phyloP scores from a whole-genome alignment of 2,329 filamentous ascomycete genomes.

The Beauveria sp. region DNA sequence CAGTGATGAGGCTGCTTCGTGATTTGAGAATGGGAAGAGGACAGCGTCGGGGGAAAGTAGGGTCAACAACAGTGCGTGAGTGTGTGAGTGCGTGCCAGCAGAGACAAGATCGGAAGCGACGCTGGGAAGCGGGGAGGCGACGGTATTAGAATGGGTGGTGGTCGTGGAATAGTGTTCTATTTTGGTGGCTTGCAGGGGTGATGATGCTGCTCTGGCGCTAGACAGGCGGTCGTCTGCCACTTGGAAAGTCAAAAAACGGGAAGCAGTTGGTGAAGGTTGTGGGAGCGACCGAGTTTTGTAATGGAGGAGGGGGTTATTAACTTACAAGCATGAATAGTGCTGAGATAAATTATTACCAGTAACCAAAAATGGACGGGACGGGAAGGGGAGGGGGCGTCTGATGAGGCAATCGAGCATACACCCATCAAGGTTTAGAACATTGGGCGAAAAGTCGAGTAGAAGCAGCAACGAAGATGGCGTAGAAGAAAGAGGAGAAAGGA shows the following conservation, averaged over 20 bases:
- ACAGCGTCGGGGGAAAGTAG: background rate
- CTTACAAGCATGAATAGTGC: background rate
- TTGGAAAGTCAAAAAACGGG: constrained; percentile 5
- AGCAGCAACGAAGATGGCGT: background rate
- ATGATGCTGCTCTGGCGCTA: background rate
- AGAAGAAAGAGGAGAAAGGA: background rate
- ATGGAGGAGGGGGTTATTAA: background rate
- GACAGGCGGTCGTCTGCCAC: constrained; percentile 3
- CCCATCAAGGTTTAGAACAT: constrained; percentile 6
- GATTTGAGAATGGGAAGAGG: background rate
- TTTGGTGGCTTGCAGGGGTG: constrained; percentile 8
- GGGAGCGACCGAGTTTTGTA: background rate
- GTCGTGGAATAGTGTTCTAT: background rate
- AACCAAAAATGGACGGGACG: background rate
- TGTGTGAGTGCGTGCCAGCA: background rate
- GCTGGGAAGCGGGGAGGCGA: constrained; percentile 6
- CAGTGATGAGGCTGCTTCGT: background rate
- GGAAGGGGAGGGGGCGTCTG: background rate
- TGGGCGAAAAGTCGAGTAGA: background rate
- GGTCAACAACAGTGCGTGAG: background rate
- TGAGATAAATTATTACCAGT: background rate
- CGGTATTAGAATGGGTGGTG: constrained; percentile 4
- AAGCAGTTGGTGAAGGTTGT: background rate
- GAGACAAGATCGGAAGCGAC: background rate
- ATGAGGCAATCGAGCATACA: background rate